phyloP scores from a whole-genome alignment of 371 early-diverging fungal genomes.

The Mortierella sp. region DNA sequence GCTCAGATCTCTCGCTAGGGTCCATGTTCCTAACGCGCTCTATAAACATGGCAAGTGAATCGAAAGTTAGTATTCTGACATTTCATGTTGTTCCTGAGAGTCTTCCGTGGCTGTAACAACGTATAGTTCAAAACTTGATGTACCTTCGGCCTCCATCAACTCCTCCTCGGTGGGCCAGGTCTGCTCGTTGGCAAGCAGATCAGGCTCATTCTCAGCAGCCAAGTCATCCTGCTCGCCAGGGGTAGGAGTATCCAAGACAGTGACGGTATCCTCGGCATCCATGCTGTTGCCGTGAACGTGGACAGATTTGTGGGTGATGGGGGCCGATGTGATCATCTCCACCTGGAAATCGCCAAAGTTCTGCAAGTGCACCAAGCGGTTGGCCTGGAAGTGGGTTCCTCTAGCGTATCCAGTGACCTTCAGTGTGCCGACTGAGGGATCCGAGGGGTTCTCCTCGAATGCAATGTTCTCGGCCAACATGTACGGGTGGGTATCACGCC shows the following conservation, averaged over 20 bases:
- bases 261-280: conserved; percentile 61
- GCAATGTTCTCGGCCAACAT: conserved; percentile 77
- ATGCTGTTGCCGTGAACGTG: conserved; percentile 48
- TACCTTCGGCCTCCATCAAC: conserved; percentile 83
- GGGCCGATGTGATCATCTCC: conserved; percentile 67
- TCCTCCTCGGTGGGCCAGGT: conserved; percentile 99
- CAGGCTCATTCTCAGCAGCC: conserved; percentile 88
- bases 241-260: conserved; percentile 73
- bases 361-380: conserved; percentile 91
- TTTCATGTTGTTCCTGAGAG: too few relatives aligned
- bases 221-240: conserved; percentile 82
- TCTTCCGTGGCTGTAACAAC: background rate
- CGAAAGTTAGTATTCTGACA: background rate
- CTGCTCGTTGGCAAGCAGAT: conserved; percentile 92
- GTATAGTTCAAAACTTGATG: background rate
- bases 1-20: conserved; percentile 60
- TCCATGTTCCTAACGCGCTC: conserved; percentile 56
- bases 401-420: conserved; percentile 89
- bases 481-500: conserved; percentile 94
- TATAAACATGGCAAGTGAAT: background rate
- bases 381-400: conserved; percentile 85
- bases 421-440: conserved; percentile 71
- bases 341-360: conserved; percentile 94
- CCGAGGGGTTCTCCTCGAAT: conserved; percentile 64
- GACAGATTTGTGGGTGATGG: conserved; percentile 24